Evolutionary conservation across 768 basidiomycete genomes (phyloP).

Genomic region (Termitomyces sp.): DNA sequence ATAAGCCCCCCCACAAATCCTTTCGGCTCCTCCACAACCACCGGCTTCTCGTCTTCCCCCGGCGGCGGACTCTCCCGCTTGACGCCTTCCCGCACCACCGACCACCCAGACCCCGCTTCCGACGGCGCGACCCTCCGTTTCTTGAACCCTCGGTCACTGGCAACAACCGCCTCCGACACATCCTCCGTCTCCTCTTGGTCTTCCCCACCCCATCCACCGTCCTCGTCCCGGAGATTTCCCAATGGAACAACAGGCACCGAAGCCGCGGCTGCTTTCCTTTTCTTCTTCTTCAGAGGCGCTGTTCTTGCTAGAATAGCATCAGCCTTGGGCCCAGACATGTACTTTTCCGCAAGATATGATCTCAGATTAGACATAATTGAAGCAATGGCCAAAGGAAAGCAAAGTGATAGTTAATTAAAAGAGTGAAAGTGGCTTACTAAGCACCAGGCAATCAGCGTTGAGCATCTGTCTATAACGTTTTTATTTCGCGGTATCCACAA

Average conservation of each 20-base stretch:
- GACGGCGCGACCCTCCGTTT: conserved; percentile 44
- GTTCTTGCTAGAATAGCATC: conserved; percentile 84
- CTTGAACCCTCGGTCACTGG: conserved; percentile 74
- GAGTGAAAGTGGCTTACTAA: background rate
- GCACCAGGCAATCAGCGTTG: background rate
- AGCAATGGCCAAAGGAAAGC: background rate
- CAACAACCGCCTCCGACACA: conserved; percentile 57
- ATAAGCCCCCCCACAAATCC: conserved; percentile 73
- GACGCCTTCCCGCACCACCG: conserved; percentile 53
- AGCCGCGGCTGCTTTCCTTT: conserved; percentile 46
- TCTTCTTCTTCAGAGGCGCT: conserved; percentile 67
- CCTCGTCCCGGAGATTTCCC: conserved; percentile 56
- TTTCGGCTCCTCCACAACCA: conserved; percentile 42
- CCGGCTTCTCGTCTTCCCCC: conserved; percentile 63
- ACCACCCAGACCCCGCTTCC: conserved; percentile 56
- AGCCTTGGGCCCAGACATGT: conserved; percentile 96
- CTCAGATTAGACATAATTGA: conserved; percentile 51
- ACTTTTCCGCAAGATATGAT: conserved; percentile 83
- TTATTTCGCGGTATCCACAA: background rate
- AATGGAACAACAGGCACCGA: conserved; percentile 19
- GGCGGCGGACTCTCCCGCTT: conserved; percentile 47
- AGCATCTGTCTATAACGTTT: too few species aligned
- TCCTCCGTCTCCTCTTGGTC: conserved; percentile 51
- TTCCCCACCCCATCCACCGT: conserved; percentile 60
- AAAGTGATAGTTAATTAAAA: background rate